Evolutionary conservation across 352 stramenopile species (phyloP).

Genomic region (Pythium monospermum): DNA sequence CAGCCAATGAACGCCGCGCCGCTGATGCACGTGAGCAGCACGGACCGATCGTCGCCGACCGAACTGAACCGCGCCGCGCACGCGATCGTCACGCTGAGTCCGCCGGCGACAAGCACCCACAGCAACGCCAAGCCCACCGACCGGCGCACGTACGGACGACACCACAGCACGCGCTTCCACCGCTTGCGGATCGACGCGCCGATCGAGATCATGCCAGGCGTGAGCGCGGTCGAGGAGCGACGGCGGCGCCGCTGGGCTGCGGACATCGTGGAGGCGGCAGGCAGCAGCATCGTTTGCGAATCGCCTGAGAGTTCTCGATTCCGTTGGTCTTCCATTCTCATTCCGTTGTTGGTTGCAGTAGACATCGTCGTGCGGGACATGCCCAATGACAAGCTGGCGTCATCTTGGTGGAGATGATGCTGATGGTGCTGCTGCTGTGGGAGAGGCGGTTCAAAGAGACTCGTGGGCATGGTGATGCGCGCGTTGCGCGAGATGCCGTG

Average conservation of each 20-base stretch:
- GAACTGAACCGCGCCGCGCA: constrained; percentile 4
- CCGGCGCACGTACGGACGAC: constrained; percentile 27
- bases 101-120: constrained; percentile 28
- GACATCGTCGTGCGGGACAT: neutral
- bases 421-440: constrained; percentile 16
- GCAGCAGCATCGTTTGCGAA: too few species aligned
- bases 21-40: constrained; percentile 8
- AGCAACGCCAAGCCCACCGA: constrained; percentile 30
- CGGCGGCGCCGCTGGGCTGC: constrained; percentile 1
- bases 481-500: constrained; percentile 55
- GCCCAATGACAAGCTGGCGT: neutral
- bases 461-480: constrained; percentile 49
- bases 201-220: constrained; percentile 34
- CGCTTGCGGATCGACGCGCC: constrained; percentile 32
- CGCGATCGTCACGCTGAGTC: constrained; percentile 10
- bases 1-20: constrained; percentile 6
- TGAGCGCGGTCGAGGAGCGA: constrained; percentile 22
- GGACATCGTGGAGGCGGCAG: neutral
- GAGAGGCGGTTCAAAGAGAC: constrained; percentile 45
- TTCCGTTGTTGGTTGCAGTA: too few species aligned
- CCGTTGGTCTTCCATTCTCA: too few species aligned
- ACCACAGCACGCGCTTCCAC: constrained; percentile 33
- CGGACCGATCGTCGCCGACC: neutral
- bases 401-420: neutral
- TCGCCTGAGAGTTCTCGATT: too few species aligned